A percentile compares a stretch with the other conserved stretches of the same genome.
Evolutionary conservation across 495 filamentous ascomycete genomes (phyloP).

Genomic region (Xanthoparmelia taractica): DNA sequence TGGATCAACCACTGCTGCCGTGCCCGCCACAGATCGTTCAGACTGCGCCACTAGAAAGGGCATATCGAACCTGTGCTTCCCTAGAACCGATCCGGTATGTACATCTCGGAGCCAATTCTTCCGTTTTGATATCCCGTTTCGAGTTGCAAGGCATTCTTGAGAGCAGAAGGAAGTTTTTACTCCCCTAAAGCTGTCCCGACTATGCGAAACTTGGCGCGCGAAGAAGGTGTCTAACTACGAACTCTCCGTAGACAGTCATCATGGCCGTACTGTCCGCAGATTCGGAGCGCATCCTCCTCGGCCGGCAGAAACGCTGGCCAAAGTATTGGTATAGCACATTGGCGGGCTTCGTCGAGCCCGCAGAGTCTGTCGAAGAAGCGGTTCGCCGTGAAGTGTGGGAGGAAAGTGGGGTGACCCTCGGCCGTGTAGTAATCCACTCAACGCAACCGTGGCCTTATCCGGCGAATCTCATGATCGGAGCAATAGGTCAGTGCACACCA

Average conservation of each 20-base stretch:
- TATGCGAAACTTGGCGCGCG: neutral
- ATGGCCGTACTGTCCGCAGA: conserved; percentile 79
- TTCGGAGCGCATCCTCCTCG: conserved; percentile 68
- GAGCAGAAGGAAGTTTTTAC: neutral
- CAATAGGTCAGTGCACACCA: conserved; percentile 76
- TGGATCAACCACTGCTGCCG: conserved; percentile 31
- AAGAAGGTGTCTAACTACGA: neutral
- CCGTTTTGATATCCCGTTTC: neutral
- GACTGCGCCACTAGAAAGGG: conserved; percentile 70
- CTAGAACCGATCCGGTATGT: conserved; percentile 42
- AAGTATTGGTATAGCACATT: conserved; percentile 80
- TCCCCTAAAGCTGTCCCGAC: neutral
- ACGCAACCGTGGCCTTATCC: conserved; percentile 91
- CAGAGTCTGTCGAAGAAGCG: conserved; percentile 89
- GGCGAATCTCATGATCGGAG: conserved; percentile 89
- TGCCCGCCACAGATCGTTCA: conserved; percentile 43
- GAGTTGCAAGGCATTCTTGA: neutral
- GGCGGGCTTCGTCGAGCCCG: conserved; percentile 92
- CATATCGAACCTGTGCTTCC: conserved; percentile 76
- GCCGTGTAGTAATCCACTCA: conserved; percentile 82
- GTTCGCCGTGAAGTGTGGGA: conserved; percentile 95
- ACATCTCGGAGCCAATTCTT: neutral
- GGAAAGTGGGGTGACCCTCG: conserved; percentile 77
- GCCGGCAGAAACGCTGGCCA: conserved; percentile 77
- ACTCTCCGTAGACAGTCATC: conserved; percentile 49